A percentile compares a stretch with the other conserved stretches of the same genome.
These are phyloP conservation scores for Sedum album DNA, from an alignment of 164 flowering plant genomes.

Conservation along the genomic window DNA sequence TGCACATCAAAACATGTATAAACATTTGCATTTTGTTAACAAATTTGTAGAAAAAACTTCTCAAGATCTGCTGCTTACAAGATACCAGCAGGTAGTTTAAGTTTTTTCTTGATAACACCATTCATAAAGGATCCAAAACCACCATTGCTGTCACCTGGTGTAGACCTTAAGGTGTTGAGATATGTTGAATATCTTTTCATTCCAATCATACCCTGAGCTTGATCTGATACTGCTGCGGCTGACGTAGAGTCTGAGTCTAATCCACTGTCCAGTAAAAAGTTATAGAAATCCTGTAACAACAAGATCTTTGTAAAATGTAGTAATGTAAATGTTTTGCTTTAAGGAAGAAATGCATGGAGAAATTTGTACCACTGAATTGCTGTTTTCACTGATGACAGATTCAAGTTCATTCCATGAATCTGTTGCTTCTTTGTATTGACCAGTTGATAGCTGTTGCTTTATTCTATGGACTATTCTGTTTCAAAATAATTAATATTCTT, in stretches of 20 bases:
- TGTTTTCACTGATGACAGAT: conserved; percentile 22
- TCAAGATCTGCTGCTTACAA: conserved; percentile 40
- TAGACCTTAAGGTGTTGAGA: conserved; percentile 28
- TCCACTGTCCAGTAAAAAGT: conserved; percentile 54
- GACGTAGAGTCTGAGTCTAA: conserved; percentile 14
- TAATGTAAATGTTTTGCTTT: too few relatives aligned
- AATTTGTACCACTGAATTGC: conserved; percentile 64
- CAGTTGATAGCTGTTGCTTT: conserved; percentile 38
- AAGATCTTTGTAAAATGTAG: neutral
- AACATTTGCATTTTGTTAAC: too few relatives aligned
- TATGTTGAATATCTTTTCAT: conserved; percentile 45
- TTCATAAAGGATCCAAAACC: conserved; percentile 39
- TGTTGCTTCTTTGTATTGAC: conserved; percentile 48
- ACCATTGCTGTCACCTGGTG: conserved; percentile 31
- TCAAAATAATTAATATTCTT: too few relatives aligned
- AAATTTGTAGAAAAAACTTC: too few relatives aligned
- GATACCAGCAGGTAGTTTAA: conserved; percentile 58
- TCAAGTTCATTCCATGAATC: conserved; percentile 52
- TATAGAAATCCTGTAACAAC: conserved; percentile 90
- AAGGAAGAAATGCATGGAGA: neutral
- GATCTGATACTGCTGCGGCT: neutral
- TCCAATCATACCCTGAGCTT: conserved; percentile 2
- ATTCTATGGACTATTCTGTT: conserved; percentile 57
- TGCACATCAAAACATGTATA: conserved; percentile 13
- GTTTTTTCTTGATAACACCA: conserved; percentile 53